These are phyloP conservation scores for Malassezia nana DNA, from an alignment of 1,284 basidiomycete genomes.

Conservation along the genomic window DNA sequence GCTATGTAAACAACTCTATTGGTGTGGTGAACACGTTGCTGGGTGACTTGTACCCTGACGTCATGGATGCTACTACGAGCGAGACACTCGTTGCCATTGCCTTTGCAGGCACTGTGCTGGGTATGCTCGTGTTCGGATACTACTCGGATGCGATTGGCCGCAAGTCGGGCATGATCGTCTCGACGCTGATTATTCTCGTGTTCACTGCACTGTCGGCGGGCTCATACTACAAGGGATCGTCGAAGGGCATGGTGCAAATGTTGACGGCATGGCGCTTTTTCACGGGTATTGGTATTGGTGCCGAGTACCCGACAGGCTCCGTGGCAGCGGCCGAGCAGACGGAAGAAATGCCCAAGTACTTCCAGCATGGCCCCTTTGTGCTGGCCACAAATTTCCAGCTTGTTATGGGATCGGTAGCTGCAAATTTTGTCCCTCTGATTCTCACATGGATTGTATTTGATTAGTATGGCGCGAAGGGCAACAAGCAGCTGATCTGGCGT, in stretches of 20 bases:
- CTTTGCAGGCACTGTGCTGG: slow-evolving; percentile 59
- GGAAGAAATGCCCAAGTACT: slow-evolving; percentile 66
- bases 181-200: slow-evolving; percentile 60
- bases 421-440: slow-evolving; percentile 69
- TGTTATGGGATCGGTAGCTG: slow-evolving; percentile 72
- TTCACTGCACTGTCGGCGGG: slow-evolving; percentile 13
- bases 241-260: slow-evolving; percentile 65
- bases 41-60: slow-evolving; percentile 18
- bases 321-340: slow-evolving; percentile 86
- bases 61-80: background rate
- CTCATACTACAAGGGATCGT: slow-evolving; percentile 54
- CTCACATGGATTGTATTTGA: slow-evolving; percentile 56
- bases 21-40: slow-evolving; percentile 35
- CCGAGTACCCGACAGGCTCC: slow-evolving; percentile 80
- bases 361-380: slow-evolving; percentile 75
- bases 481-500: slow-evolving; percentile 52
- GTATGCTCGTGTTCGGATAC: slow-evolving; percentile 50
- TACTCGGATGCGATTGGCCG: slow-evolving; percentile 71
- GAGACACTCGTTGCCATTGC: slow-evolving; percentile 32
- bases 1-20: slow-evolving; percentile 32
- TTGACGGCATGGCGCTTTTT: slow-evolving; percentile 60
- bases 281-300: slow-evolving; percentile 56
- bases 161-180: slow-evolving; percentile 70
- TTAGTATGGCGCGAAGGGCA: slow-evolving; percentile 8
- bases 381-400: slow-evolving; percentile 58